Conservation (phyloP, 169 alveolate genomes). For the Miamiensis avidus region DNA sequence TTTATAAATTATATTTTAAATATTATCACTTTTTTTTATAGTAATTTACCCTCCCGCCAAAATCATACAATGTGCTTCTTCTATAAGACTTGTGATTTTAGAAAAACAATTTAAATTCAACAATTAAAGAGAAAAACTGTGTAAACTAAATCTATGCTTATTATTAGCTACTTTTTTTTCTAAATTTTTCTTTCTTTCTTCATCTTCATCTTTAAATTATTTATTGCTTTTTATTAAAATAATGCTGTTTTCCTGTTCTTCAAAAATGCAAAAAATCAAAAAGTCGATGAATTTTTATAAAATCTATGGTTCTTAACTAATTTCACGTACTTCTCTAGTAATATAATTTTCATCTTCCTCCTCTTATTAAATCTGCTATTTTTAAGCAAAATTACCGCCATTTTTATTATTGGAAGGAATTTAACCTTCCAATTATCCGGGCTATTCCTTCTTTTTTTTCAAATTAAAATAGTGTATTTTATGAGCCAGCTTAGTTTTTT, state of each 20-base stretch:
- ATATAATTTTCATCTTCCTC: no score
- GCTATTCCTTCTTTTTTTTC: no score
- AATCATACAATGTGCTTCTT: slow-evolving; percentile 1
- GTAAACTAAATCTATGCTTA: not conserved
- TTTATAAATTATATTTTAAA: no score
- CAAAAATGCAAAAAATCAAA: not conserved
- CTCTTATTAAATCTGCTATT: not conserved
- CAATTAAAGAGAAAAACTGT: not conserved
- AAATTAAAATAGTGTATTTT: slow-evolving; percentile 5
- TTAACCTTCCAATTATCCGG: not conserved
- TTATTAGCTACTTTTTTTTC: not conserved
- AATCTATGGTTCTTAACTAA: not conserved
- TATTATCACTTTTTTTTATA: no score
- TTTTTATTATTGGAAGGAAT: no score
- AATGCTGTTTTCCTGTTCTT: not conserved
- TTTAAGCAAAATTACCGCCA: not conserved
- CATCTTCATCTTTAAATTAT: no score
- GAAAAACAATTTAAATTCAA: not conserved
- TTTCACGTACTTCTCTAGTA: not conserved
- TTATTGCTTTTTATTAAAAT: no score
- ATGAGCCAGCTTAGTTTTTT: not conserved
- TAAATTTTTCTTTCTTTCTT: no score
- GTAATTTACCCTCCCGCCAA: slow-evolving; percentile 11
- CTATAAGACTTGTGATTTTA: not conserved
- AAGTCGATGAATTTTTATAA: not conserved